Conservation (phyloP, 2,329 filamentous ascomycete genomes). For the Diplodia scrobiculata region DNA sequence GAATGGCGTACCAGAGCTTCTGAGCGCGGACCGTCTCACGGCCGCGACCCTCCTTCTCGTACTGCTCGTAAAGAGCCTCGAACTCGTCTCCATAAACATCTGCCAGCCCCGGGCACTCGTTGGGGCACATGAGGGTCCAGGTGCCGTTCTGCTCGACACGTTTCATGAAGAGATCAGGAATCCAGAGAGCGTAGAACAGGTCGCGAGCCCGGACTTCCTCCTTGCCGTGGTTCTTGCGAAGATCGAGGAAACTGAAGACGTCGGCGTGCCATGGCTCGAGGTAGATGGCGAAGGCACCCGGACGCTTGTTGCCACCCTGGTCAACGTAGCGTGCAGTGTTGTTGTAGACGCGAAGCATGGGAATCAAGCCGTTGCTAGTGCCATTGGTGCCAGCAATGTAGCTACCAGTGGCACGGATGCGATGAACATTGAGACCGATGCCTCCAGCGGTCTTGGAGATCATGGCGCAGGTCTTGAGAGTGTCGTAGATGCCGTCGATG, state of each 20-base stretch:
- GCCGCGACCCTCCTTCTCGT: slow-evolving; percentile 84
- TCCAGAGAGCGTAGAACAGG: slow-evolving; percentile 97
- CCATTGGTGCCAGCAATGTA: slow-evolving; percentile 99
- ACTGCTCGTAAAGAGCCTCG: slow-evolving; percentile 88
- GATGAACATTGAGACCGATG: slow-evolving; percentile 94
- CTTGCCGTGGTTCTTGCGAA: slow-evolving; percentile 99
- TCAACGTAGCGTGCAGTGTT: slow-evolving; percentile 99
- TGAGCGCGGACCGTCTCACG: slow-evolving; percentile 93
- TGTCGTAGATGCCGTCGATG: slow-evolving; percentile 99
- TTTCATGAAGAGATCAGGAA: slow-evolving; percentile 99
- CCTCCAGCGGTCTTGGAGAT: slow-evolving; percentile 99
- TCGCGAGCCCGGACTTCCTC: slow-evolving; percentile 96
- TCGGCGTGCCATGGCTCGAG: slow-evolving; percentile 98
- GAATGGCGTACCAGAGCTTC: slow-evolving; percentile 98
- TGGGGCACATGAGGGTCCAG: slow-evolving; percentile 98
- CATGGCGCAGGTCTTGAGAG: slow-evolving; percentile 98
- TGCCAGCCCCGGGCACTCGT: slow-evolving; percentile 90
- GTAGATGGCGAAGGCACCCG: slow-evolving; percentile 97
- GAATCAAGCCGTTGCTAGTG: slow-evolving; percentile 94
- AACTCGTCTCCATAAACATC: slow-evolving; percentile 98
- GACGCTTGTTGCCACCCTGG: slow-evolving; percentile 98
- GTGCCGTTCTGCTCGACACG: slow-evolving; percentile 94
- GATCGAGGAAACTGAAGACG: slow-evolving; percentile 94
- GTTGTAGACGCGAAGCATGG: slow-evolving; percentile 99
- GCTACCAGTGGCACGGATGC: slow-evolving; percentile 93